These are phyloP conservation scores for Garcia nutans DNA, from an alignment of 345 rosid genomes.

Conservation along the genomic window DNA sequence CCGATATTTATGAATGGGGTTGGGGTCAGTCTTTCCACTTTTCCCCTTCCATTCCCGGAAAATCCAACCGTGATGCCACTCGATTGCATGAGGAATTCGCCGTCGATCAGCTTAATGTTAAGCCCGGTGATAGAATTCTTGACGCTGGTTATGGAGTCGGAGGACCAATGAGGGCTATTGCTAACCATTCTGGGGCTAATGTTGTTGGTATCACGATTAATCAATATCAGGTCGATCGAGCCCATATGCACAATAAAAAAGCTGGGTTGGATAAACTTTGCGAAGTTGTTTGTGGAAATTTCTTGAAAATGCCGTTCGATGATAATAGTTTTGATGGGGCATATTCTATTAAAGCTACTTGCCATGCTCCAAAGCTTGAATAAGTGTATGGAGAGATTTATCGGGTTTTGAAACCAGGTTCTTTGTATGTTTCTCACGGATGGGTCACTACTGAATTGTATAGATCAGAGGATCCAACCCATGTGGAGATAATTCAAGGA, in stretches of 20 bases:
- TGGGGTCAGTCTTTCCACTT: slow-evolving; percentile 99
- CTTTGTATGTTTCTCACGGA: slow-evolving; percentile 69
- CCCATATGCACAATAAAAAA: slow-evolving; percentile 80
- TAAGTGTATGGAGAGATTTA: slow-evolving; percentile 77
- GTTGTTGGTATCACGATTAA: slow-evolving; percentile 93
- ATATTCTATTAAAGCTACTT: slow-evolving; percentile 91
- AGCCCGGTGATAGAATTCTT: slow-evolving; percentile 53
- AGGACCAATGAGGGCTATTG: slow-evolving; percentile 97
- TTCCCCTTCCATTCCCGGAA: slow-evolving; percentile 71
- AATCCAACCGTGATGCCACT: slow-evolving; percentile 79
- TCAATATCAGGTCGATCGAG: slow-evolving; percentile 88
- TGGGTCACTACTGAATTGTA: slow-evolving; percentile 89
- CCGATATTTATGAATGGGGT: slow-evolving; percentile 98
- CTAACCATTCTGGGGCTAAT: slow-evolving; percentile 73
- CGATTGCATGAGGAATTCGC: slow-evolving; percentile 84
- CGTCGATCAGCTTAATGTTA: slow-evolving; percentile 64
- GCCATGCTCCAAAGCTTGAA: slow-evolving; percentile 91
- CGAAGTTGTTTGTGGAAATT: slow-evolving; percentile 86
- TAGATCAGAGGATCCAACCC: slow-evolving; percentile 42
- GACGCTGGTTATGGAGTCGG: slow-evolving; percentile 97
- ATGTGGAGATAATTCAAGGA: slow-evolving; percentile 76
- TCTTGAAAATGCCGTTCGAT: slow-evolving; percentile 80
- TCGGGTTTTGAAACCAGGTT: slow-evolving; percentile 81
- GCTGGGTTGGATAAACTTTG: slow-evolving; percentile 73
- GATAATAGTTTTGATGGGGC: slow-evolving; percentile 90